Conservation (phyloP, 768 basidiomycete genomes). For the Gautieria morchelliformis region DNA sequence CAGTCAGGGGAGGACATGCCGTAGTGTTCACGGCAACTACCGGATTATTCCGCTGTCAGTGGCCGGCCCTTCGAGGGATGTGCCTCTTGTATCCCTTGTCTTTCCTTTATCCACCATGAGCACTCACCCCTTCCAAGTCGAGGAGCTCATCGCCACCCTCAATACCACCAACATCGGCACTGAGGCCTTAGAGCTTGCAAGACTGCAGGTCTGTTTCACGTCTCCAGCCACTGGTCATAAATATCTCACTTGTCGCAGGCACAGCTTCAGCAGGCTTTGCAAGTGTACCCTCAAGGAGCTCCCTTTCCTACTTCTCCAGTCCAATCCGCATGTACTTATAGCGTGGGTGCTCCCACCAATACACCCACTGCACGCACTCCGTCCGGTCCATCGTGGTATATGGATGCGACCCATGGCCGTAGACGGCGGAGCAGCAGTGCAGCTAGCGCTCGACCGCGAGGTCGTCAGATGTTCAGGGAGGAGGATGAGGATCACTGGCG, state of each 20-base stretch:
- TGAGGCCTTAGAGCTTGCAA: slow-evolving; percentile 4
- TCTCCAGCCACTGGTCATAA: neutral
- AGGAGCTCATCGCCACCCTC: slow-evolving; percentile 6
- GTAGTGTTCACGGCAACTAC: neutral
- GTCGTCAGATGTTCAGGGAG: neutral
- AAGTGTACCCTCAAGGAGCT: neutral
- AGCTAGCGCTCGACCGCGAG: neutral
- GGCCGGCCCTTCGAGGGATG: neutral
- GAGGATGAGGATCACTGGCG: neutral
- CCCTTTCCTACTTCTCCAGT: slow-evolving; percentile 7
- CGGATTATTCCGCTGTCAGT: slow-evolving; percentile 1
- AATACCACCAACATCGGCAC: slow-evolving; percentile 1
- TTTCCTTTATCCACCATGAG: slow-evolving; percentile 2
- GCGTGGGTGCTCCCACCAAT: neutral
- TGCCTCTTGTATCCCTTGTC: neutral
- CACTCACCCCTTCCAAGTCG: slow-evolving; percentile 2
- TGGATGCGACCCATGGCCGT: neutral
- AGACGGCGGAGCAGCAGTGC: slow-evolving; percentile 6
- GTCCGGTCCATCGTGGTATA: neutral
- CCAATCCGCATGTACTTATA: neutral
- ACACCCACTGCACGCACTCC: slow-evolving; percentile 3
- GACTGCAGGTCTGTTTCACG: neutral
- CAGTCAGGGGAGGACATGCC: neutral
- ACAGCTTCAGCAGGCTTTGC: slow-evolving; percentile 4
- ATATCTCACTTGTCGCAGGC: neutral